Base-by-base conservation (phyloP, 2,329 filamentous ascomycete species). In the Cladosporium halotolerans region DNA sequence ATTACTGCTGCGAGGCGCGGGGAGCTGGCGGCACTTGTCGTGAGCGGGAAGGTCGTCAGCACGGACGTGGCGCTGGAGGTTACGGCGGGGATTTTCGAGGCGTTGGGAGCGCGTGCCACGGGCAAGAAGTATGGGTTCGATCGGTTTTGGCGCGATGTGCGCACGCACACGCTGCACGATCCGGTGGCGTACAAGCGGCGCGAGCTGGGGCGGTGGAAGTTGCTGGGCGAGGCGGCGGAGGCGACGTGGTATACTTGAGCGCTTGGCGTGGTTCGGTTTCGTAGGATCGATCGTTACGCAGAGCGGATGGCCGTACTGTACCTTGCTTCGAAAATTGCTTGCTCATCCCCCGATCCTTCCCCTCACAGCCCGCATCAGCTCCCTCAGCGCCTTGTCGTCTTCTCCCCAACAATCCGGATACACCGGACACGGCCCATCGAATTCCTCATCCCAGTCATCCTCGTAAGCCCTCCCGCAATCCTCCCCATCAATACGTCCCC, bases 161-260 rank as follows among this genome's bases (percentile, higher is more conserved):
- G 83, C 4, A 85, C 82, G 4, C 83, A 86, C 67, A 79, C 77
- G 0, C 65, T 86, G 60, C 83, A 86, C 67, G 83, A 86, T 65
- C 83, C 82, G 0, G 81, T 86, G 28, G 79, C 82, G 19, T 85
- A 85, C 61, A 85, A 85, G 73, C 82, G 84, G 53, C 68, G 78
- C 3, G 82, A 86, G 66, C 60, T 85, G 48, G 82, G 82, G 0
- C 68, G 78, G 18, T 85, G 75, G 62, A 71, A 77, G 38, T 61
- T 86, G 52, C 60, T 84, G 46, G 74, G 72, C 11, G 79, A 85
- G 68, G 62, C 77, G 9, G 81, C 82, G 1, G 74, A 77, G 65
- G 75, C 79, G 11, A 81, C 77, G 3, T 84, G 81, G 81, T 85
- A 84, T 62, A 84, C 81, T 14, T 82, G 59, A 57, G 11, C 9